phyloP scores from a whole-genome alignment of 2,329 filamentous ascomycete species.

The Fusarium poae region DNA sequence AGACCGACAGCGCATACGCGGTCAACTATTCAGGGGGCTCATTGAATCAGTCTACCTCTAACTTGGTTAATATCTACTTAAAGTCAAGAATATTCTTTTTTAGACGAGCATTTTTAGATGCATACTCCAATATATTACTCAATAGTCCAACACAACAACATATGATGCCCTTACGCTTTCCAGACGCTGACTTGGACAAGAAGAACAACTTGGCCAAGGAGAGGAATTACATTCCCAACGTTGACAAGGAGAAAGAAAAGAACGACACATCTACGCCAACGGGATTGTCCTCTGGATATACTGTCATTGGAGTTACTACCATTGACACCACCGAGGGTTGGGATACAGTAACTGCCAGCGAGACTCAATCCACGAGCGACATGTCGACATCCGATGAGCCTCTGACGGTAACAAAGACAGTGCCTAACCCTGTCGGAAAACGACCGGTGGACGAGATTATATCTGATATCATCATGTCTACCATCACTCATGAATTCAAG shows the following conservation, averaged over 20 bases:
- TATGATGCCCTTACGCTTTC: not conserved
- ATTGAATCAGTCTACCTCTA: constrained; percentile 25
- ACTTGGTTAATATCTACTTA: constrained; percentile 7
- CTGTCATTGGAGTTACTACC: constrained; percentile 1
- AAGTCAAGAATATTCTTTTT: no score
- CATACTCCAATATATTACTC: no score
- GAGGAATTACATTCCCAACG: not conserved
- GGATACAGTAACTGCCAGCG: not conserved
- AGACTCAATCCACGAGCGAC: not conserved
- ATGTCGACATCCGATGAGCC: not conserved
- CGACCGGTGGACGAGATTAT: not conserved
- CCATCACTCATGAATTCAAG: not conserved
- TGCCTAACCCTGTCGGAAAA: not conserved
- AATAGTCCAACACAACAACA: no score
- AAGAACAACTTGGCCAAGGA: not conserved
- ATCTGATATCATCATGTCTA: not conserved
- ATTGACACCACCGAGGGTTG: not conserved
- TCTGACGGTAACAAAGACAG: not conserved
- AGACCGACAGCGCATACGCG: not conserved
- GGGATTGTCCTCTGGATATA: not conserved
- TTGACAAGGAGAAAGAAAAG: not conserved
- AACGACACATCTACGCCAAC: not conserved
- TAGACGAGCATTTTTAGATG: fast-evolving
- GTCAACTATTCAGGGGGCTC: not conserved
- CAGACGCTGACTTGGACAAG: not conserved